These are phyloP conservation scores for Diplosphaera chodatii DNA, from an alignment of 139 green algal genomes.

Conservation along the genomic window DNA sequence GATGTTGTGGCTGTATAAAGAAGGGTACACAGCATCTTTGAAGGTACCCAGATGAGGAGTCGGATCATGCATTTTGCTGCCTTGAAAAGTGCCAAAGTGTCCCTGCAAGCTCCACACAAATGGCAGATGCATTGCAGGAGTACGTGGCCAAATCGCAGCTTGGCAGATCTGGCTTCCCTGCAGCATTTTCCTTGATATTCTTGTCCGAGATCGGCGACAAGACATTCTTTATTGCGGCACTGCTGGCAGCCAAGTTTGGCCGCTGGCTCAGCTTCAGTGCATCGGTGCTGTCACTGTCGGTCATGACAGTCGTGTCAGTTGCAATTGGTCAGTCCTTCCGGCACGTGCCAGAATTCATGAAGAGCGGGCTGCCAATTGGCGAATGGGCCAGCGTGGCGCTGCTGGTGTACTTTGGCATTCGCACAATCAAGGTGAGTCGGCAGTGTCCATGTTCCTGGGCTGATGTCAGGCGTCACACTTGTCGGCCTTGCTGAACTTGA, in stretches of 20 bases:
- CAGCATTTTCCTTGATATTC: conserved; percentile 94
- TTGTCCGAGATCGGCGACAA: conserved; percentile 96
- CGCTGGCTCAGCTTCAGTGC: conserved; percentile 58
- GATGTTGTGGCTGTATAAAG: conserved; percentile 1
- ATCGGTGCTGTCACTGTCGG: conserved; percentile 46
- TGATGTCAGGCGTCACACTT: no score
- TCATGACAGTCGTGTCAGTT: conserved; percentile 95
- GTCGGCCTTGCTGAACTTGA: no score
- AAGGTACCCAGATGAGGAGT: no score
- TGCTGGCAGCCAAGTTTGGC: conserved; percentile 85
- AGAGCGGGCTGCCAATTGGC: conserved; percentile 66
- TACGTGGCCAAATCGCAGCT: conserved; percentile 45
- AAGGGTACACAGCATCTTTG: not conserved
- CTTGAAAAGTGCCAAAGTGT: no score
- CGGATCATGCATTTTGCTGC: no score
- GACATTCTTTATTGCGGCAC: conserved; percentile 98
- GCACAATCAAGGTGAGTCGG: conserved; percentile 51
- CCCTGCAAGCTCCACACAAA: no score
- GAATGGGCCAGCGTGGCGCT: conserved; percentile 79
- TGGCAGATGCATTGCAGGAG: conserved; percentile 18
- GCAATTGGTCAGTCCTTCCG: conserved; percentile 82
- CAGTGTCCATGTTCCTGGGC: no score
- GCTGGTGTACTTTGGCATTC: conserved; percentile 87
- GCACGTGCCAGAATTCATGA: conserved; percentile 66
- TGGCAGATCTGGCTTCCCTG: conserved; percentile 78